Conservation (phyloP, 495 filamentous ascomycete species). For the Pseudomonodictys pantanalensis region DNA sequence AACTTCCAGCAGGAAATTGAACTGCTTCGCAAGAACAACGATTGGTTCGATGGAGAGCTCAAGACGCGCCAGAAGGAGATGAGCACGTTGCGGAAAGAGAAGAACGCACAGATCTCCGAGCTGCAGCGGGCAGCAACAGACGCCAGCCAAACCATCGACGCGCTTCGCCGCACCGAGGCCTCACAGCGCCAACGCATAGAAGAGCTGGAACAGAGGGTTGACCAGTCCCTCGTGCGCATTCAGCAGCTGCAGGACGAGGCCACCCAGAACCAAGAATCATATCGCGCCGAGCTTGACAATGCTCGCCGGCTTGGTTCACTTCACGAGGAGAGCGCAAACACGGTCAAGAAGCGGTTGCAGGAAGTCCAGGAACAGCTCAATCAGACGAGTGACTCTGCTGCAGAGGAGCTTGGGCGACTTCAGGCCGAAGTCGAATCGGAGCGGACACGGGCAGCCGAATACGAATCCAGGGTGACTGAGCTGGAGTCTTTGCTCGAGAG, state of each 20-base stretch:
- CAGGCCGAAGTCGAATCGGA: constrained; percentile 81
- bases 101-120: constrained; percentile 77
- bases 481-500: constrained; percentile 71
- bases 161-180: constrained; percentile 73
- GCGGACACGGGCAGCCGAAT: constrained; percentile 64
- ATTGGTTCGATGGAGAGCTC: constrained; percentile 86
- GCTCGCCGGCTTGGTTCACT: constrained; percentile 77
- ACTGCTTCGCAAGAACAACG: constrained; percentile 77
- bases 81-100: constrained; percentile 91
- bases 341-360: constrained; percentile 73
- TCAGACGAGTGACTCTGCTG: constrained; percentile 73
- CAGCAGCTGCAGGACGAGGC: constrained; percentile 82
- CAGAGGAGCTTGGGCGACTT: constrained; percentile 73
- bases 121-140: constrained; percentile 89
- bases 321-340: constrained; percentile 77
- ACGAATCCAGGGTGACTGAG: constrained; percentile 67
- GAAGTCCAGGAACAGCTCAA: constrained; percentile 77
- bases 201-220: constrained; percentile 79
- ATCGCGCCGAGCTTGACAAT: constrained; percentile 77
- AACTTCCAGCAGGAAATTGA: constrained; percentile 85
- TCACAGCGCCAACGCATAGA: constrained; percentile 74
- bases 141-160: constrained; percentile 67
- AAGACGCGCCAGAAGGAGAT: constrained; percentile 83
- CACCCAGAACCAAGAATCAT: constrained; percentile 72
- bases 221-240: constrained; percentile 75